Conservation (phyloP, 345 rosid genomes). For the Arabidopsis thaliana region DNA sequence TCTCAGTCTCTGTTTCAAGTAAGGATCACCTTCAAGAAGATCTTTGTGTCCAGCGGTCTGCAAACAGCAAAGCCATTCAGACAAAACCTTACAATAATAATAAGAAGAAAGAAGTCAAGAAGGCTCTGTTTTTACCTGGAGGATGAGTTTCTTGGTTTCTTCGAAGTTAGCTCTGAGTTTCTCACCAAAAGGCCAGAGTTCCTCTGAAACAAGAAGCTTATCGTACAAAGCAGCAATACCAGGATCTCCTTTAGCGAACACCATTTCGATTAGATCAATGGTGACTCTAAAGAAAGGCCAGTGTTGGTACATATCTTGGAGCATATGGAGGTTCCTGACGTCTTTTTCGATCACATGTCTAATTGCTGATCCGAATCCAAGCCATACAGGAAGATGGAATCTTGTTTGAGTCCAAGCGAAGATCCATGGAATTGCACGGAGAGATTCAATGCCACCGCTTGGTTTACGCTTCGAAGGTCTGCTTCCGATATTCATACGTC, state of each 20-base stretch:
- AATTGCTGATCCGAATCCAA: constrained; percentile 93
- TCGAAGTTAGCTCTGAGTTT: constrained; percentile 66
- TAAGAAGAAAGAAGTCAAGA: constrained; percentile 2
- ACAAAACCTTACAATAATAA: background rate
- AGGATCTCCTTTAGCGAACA: constrained; percentile 97
- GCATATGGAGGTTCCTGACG: constrained; percentile 74
- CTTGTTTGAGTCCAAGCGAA: constrained; percentile 99
- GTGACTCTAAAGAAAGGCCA: constrained; percentile 99
- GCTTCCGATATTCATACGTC: constrained; percentile 99
- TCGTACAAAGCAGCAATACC: constrained; percentile 88
- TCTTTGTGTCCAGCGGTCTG: constrained; percentile 95
- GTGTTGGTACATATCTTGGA: constrained; percentile 80
- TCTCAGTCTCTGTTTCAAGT: constrained; percentile 92
- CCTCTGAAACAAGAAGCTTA: constrained; percentile 87
- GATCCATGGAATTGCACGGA: constrained; percentile 99
- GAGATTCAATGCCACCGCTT: constrained; percentile 97
- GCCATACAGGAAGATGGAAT: constrained; percentile 99
- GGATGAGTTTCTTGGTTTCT: constrained; percentile 86
- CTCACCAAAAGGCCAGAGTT: constrained; percentile 80
- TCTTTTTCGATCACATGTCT: constrained; percentile 69
- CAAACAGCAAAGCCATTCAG: constrained; percentile 9
- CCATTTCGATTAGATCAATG: constrained; percentile 96
- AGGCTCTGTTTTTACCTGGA: constrained; percentile 60
- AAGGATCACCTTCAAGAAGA: constrained; percentile 94
- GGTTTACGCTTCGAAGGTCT: constrained; percentile 96